Evolutionary conservation across 192 early-diverging fungal species (phyloP).

Genomic region (Backusella luteola): DNA sequence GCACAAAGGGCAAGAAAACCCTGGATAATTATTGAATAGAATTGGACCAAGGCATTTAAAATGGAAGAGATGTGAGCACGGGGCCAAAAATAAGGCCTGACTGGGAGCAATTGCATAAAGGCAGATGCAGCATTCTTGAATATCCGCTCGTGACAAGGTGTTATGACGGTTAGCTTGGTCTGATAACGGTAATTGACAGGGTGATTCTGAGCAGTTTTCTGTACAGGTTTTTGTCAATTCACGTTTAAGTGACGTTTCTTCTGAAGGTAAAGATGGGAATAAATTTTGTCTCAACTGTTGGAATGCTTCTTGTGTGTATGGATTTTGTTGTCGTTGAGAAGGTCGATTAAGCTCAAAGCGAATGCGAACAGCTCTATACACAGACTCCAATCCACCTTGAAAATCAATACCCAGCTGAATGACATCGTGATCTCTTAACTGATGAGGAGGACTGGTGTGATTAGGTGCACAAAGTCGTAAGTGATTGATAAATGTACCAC

Average conservation of each 20-base stretch:
- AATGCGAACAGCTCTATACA: conserved; percentile 92
- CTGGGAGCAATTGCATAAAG: conserved; percentile 71
- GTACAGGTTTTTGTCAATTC: neutral
- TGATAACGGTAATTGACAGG: conserved; percentile 2
- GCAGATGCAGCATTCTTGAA: conserved; percentile 82
- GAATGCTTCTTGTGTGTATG: conserved; percentile 8
- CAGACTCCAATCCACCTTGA: conserved; percentile 80
- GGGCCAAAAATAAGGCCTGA: conserved; percentile 82
- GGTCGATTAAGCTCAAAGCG: conserved; percentile 71
- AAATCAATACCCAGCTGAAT: conserved; percentile 97
- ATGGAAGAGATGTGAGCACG: conserved; percentile 85
- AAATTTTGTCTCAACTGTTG: conserved; percentile 17
- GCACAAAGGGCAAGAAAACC: conserved; percentile 83
- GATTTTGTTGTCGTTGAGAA: neutral
- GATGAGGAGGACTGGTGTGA: conserved; percentile 75
- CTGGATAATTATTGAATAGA: conserved; percentile 55
- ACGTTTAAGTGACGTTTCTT: neutral
- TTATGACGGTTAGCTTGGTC: neutral
- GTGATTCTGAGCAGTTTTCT: neutral
- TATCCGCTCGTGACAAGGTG: conserved; percentile 10
- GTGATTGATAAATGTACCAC: conserved; percentile 97
- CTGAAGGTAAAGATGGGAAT: neutral
- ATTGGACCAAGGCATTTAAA: conserved; percentile 82
- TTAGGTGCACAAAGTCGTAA: conserved; percentile 83
- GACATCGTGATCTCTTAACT: conserved; percentile 86